These are phyloP conservation scores for Cercospora janseana DNA, from an alignment of 2,329 filamentous ascomycete genomes.

Conservation along the genomic window DNA sequence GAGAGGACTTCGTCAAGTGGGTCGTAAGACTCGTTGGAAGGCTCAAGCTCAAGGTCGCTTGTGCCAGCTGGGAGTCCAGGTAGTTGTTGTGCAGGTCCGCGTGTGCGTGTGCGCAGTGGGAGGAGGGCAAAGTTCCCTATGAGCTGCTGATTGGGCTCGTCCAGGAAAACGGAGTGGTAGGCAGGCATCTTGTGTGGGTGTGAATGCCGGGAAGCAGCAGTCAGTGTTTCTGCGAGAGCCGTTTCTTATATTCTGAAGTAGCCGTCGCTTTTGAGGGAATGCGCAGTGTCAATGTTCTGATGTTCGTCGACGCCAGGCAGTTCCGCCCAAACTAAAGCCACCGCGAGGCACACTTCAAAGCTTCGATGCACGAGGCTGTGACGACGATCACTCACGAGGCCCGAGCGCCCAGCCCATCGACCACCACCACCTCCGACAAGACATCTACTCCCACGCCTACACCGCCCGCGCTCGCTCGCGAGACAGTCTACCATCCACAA, in stretches of 20 bases:
- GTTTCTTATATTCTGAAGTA: background rate
- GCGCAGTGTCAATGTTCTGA: conserved; percentile 4
- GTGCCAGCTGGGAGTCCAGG: conserved; percentile 53
- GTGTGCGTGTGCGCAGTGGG: conserved; percentile 88
- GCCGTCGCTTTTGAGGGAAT: no score
- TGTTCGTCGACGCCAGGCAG: conserved; percentile 6
- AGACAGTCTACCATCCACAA: background rate
- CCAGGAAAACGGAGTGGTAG: conserved; percentile 95
- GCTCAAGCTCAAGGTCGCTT: conserved; percentile 63
- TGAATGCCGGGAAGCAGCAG: background rate
- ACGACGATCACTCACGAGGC: conserved; percentile 5
- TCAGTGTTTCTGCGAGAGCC: background rate
- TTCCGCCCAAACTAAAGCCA: conserved; percentile 6
- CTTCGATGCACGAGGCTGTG: conserved; percentile 9
- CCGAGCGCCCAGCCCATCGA: conserved; percentile 6
- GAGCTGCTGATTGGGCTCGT: conserved; percentile 69
- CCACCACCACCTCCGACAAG: background rate
- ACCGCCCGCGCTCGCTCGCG: background rate
- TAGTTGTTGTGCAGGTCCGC: conserved; percentile 90
- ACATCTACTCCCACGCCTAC: background rate
- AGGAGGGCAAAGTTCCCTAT: conserved; percentile 91
- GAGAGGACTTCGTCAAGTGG: conserved; percentile 89
- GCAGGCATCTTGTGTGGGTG: conserved; percentile 51
- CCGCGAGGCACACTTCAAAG: conserved; percentile 2
- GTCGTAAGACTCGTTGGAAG: conserved; percentile 91